A percentile compares a stretch with the other conserved stretches of the same genome.
phyloP scores from a whole-genome alignment of 2,329 filamentous ascomycete species.

The Elsinoe arachidis region DNA sequence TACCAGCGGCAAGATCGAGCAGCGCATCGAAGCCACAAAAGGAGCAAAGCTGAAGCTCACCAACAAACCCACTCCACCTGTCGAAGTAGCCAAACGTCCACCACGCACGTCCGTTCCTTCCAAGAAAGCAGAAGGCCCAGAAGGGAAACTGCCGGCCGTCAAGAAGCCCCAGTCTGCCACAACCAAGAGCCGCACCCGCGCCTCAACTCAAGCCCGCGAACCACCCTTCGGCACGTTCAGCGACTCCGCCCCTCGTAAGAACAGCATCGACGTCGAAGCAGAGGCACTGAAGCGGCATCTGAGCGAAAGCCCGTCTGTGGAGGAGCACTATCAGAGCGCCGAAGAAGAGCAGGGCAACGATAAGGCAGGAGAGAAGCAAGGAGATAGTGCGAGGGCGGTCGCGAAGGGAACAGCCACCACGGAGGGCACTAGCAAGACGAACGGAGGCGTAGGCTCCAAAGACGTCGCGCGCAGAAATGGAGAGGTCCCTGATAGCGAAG shows the following conservation, averaged over 20 bases:
- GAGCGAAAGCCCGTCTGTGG: neutral
- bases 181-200: neutral
- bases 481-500: neutral
- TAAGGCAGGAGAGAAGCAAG: neutral
- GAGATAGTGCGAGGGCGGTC: neutral
- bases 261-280: neutral
- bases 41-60: no score
- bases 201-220: neutral
- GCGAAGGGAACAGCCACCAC: no score
- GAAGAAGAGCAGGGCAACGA: neutral
- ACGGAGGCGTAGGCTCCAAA: neutral
- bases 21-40: no score
- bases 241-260: neutral
- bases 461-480: no score
- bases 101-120: neutral
- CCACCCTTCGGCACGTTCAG: neutral
- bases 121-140: neutral
- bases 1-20: neutral
- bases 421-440: neutral
- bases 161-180: neutral
- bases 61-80: no score
- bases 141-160: neutral
- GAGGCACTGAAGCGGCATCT: neutral
- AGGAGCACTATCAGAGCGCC: neutral
- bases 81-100: no score